phyloP scores from a whole-genome alignment of 345 rosid species.

The Citrus reticulata region DNA sequence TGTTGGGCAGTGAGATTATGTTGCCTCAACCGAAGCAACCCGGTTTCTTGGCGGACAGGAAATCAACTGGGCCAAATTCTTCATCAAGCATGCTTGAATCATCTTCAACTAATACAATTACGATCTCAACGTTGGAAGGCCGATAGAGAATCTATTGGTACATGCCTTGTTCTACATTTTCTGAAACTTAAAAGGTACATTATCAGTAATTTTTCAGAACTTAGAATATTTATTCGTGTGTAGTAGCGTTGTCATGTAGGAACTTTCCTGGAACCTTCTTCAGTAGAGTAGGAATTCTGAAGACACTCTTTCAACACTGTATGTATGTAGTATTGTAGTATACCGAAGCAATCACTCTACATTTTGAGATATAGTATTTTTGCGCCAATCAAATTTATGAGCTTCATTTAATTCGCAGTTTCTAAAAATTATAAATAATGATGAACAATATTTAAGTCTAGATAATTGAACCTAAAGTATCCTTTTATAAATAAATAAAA shows the following conservation, averaged over 20 bases:
- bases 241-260: conserved; percentile 11
- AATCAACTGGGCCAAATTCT: conserved; percentile 10
- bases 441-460: no score
- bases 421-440: not conserved
- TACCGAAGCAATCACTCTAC: not conserved
- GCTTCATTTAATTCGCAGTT: not conserved
- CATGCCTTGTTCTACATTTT: not conserved
- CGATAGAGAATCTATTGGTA: not conserved
- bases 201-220: not conserved
- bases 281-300: conserved; percentile 53
- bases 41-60: conserved; percentile 31
- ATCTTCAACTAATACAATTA: conserved; percentile 23
- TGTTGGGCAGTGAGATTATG: conserved; percentile 36
- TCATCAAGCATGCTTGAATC: conserved; percentile 22
- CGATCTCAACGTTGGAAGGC: conserved; percentile 21
- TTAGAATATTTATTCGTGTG: not conserved
- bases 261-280: conserved; percentile 73
- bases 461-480: no score
- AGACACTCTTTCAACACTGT: conserved; percentile 62
- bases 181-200: not conserved
- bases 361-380: not conserved
- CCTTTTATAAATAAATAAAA: no score
- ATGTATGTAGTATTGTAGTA: conserved; percentile 31
- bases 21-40: conserved; percentile 41
- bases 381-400: not conserved